Evolutionary conservation across 202 grass and related monocot genomes (phyloP), one percentile per base, ranked within the genome.

Genomic region (Thinopyrum obtusiflorum): DNA sequence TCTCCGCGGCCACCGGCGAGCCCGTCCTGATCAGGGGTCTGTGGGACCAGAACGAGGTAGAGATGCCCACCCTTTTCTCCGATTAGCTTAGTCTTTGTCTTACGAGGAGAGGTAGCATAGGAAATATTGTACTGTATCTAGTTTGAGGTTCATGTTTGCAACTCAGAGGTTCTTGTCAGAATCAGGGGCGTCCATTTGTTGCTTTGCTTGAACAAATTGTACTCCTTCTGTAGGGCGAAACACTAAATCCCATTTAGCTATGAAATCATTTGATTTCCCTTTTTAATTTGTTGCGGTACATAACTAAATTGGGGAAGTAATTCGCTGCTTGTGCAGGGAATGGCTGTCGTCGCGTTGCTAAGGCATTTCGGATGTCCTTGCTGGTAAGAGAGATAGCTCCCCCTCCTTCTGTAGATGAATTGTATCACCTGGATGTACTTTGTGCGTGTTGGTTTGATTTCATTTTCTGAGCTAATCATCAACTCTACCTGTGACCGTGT

Each of bases 301-400:
- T 21, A 83, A 39, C 9, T 83, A 31, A 71, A 25, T 47, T 62
- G 4, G 5, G 12, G 27, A 12, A 67, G 9, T 79, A 0, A 14
- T 44, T 70, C 4, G 3, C 36, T 94, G 1, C 59, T 84, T 87
- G 29, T 91, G 76, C 84, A 95, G 93, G 95, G 89, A 82, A 81
- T 98, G 73, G 88, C 93, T 25, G 89, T 98, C 0, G 91, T 98
- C 5, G 95, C 86, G 6, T 86, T 95, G 76, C 76, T 95, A 67
- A 93, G 95, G 75, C 93, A 98, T 89, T 98, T 98, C 76, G 89
- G 93, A 32, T 95, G 91, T 77, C 64, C 85, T 79, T 98, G 95
- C 82, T 93, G 88, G 93, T 95, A 79, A 97, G 83, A 25, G 25
- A 78, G 66, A 60, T 39, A 10, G 31, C 27, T 81, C 18, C 13